Evolutionary conservation across 2,329 filamentous ascomycete genomes (phyloP), one percentile per base, ranked within the genome.

Genomic region (Ascochyta fabae): DNA sequence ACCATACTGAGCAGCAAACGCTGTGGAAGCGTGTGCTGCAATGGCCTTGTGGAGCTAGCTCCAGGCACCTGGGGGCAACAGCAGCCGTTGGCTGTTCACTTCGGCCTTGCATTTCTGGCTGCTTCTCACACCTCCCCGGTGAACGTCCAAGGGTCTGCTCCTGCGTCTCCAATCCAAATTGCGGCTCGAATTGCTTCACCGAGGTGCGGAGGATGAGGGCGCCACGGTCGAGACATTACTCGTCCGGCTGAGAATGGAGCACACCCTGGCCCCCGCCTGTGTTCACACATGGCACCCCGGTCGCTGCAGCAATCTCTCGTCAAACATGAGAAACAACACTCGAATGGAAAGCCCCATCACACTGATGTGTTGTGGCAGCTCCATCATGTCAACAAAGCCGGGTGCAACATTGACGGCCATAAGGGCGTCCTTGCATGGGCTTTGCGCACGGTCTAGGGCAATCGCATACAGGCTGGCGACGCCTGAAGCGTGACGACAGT

Each of bases 231-330:
- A 62, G 34, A 50, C 39, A 40, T 56, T 40, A 57, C 56, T 45
- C 46, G 59, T 59, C 61, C 53, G 53, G 47, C 57, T 48, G 56
- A 52, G 34, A 42, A 47, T 47, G 47, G 55, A 59, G 53, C 42
- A 42, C 31, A 60, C 58, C 68, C 64, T 59, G 62, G 50, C 48
- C 51, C 27, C 45, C 41, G 47, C 53, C 55, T 52, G 61, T 61
- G 57, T 65, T 62, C 63, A 60, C 71, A 73, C 73, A 75, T 75
- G 73, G 72, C 72, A 74, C 70, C 72, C 71, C 52, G 47, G 71
- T 63, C 63, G 42, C 44, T 51, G 48, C 61, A 65, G 55, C 61
- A 48, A 39, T 62, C 56, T 53, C 55, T 55, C 60, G 56, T 59
- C 19, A 47, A 57, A 49, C 55, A 43, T 45, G 45, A 57, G 41